phyloP scores from a whole-genome alignment of 345 rosid species.

The Eucalyptus victrix region DNA sequence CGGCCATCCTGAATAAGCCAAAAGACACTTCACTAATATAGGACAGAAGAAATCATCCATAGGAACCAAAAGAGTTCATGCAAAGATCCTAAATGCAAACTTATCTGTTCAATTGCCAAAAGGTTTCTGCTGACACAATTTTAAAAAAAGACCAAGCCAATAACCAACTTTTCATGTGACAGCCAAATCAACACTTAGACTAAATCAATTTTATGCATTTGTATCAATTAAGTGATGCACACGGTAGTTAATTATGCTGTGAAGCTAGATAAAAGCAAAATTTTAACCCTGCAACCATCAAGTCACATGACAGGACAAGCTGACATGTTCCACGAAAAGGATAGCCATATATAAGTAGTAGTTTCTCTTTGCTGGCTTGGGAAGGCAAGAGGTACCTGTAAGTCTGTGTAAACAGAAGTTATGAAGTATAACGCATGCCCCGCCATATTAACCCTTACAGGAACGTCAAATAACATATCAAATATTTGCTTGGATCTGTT shows the following conservation, averaged over 20 bases:
- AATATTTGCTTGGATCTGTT: background rate
- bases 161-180: background rate
- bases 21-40: background rate
- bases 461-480: background rate
- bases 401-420: background rate
- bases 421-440: background rate
- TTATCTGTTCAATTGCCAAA: background rate
- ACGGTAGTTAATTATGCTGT: background rate
- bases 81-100: background rate
- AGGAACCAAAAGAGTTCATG: background rate
- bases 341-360: background rate
- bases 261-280: background rate
- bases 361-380: background rate
- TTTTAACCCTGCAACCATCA: background rate
- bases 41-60: background rate
- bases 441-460: background rate
- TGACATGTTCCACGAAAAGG: background rate
- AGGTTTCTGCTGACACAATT: background rate
- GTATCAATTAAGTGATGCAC: background rate
- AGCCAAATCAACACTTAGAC: background rate
- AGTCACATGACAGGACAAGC: background rate
- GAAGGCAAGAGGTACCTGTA: background rate
- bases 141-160: background rate
- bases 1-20: conserved; percentile 35
- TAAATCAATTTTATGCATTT: background rate